Evolutionary conservation across 2,329 filamentous ascomycete genomes (phyloP).

Genomic region (Cadophora gregata): DNA sequence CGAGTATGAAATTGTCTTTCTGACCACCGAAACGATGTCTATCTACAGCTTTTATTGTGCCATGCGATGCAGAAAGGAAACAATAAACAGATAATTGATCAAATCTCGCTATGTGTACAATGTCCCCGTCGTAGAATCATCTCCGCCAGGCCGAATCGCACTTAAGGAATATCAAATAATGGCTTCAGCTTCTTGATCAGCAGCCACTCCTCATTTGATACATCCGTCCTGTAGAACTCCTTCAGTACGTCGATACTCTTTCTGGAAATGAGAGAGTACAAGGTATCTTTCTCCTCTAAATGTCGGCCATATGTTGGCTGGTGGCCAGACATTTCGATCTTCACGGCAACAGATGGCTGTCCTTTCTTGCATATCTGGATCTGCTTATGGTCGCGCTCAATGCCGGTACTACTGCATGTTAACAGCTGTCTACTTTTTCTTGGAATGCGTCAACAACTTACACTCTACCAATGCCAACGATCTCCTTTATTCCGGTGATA

Average conservation of each 20-base stretch:
- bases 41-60: conserved; percentile 28
- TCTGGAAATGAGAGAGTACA: conserved; percentile 89
- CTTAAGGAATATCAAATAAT: conserved; percentile 76
- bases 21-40: conserved; percentile 4
- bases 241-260: conserved; percentile 93
- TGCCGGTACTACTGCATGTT: conserved; percentile 72
- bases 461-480: conserved; percentile 87
- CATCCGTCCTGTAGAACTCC: conserved; percentile 89
- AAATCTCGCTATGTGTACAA: conserved; percentile 17
- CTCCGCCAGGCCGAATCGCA: background rate
- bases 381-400: conserved; percentile 97
- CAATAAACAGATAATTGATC: background rate
- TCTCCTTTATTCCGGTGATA: conserved; percentile 80
- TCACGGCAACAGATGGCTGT: conserved; percentile 95
- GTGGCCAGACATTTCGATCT: conserved; percentile 91
- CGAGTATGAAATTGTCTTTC: background rate
- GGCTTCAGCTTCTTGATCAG: conserved; percentile 96
- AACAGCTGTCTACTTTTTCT: background rate
- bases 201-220: conserved; percentile 91
- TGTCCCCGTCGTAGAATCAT: conserved; percentile 11
- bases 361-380: conserved; percentile 92
- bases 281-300: conserved; percentile 84
- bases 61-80: conserved; percentile 19
- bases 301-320: conserved; percentile 96
- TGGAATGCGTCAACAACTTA: conserved; percentile 34